Evolutionary conservation across 202 grass and related monocot species (phyloP).

Genomic region (Eragrostis tef): DNA sequence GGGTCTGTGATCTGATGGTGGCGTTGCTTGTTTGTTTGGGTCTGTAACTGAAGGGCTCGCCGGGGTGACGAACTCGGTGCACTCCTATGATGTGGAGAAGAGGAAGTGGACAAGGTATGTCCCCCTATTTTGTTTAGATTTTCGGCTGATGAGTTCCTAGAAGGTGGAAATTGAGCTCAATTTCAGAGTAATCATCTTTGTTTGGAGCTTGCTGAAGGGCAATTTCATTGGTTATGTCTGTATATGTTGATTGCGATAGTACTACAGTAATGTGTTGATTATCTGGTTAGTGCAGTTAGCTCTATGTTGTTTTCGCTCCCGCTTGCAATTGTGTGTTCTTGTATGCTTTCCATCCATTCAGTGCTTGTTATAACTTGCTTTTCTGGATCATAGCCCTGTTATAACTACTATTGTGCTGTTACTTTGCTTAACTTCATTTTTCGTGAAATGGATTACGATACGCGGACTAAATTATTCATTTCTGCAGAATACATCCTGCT

Average conservation of each 20-base stretch:
- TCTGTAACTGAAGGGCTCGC: constrained; percentile 66
- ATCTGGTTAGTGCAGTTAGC: neutral
- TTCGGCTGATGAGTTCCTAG: neutral
- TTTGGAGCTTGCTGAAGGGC: neutral
- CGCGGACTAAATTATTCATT: constrained; percentile 22
- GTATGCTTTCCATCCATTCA: constrained; percentile 15
- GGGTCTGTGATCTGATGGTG: constrained; percentile 40
- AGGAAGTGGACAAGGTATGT: constrained; percentile 78
- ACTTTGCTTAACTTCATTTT: neutral
- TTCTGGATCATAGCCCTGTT: neutral
- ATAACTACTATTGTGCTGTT: neutral
- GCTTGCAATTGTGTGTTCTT: neutral
- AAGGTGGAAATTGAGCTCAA: constrained; percentile 10
- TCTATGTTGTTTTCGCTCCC: neutral
- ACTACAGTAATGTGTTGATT: neutral
- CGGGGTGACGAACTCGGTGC: constrained; percentile 94
- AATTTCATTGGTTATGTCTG: neutral
- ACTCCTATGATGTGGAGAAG: constrained; percentile 79
- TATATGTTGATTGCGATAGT: neutral
- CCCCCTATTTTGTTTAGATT: neutral
- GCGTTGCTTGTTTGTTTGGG: neutral
- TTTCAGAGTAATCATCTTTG: constrained; percentile 13
- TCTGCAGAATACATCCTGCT: constrained; percentile 69
- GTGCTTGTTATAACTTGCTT: neutral
- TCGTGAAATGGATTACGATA: neutral